phyloP scores from a whole-genome alignment of 139 green algal genomes.

The Gonium pectorale region DNA sequence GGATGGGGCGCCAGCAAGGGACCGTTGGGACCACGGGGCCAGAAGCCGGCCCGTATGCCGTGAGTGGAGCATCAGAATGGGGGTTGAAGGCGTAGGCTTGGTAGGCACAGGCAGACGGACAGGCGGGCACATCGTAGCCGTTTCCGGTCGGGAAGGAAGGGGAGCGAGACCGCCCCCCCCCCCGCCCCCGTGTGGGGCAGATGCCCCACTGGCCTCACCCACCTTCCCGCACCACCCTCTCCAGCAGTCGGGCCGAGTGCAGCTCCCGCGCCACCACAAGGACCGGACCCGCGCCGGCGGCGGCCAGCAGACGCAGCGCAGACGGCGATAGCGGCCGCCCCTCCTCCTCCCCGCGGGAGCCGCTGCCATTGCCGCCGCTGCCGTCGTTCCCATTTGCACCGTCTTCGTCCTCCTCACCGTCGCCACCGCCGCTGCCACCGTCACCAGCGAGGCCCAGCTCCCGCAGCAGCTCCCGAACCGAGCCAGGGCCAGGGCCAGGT shows the following conservation, averaged over 20 bases:
- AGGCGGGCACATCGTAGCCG: too few species aligned
- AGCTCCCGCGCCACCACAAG: constrained; percentile 74
- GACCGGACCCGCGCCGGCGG: constrained; percentile 48
- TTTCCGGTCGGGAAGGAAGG: neutral
- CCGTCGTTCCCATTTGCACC: too few species aligned
- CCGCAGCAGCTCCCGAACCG: constrained; percentile 2
- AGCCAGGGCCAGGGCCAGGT: neutral
- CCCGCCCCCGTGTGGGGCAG: constrained; percentile 64
- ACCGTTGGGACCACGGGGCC: too few species aligned
- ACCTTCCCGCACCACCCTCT: constrained; percentile 57
- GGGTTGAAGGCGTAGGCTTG: too few species aligned
- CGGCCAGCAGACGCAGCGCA: constrained; percentile 12
- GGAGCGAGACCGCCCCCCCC: neutral
- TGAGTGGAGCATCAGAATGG: too few species aligned
- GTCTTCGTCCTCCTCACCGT: neutral
- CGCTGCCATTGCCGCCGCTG: too few species aligned
- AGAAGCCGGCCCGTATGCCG: too few species aligned
- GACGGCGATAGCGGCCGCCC: neutral
- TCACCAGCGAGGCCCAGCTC: constrained; percentile 8
- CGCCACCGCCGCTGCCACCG: neutral
- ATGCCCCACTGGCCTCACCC: too few species aligned
- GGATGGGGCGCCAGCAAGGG: too few species aligned
- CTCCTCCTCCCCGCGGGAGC: neutral
- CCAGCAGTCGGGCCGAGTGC: constrained; percentile 63
- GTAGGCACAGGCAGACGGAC: too few species aligned